Evolutionary conservation across 1,284 basidiomycete species (phyloP), one percentile per base, ranked within the genome.

Genomic region (Coniferiporia weirii): DNA sequence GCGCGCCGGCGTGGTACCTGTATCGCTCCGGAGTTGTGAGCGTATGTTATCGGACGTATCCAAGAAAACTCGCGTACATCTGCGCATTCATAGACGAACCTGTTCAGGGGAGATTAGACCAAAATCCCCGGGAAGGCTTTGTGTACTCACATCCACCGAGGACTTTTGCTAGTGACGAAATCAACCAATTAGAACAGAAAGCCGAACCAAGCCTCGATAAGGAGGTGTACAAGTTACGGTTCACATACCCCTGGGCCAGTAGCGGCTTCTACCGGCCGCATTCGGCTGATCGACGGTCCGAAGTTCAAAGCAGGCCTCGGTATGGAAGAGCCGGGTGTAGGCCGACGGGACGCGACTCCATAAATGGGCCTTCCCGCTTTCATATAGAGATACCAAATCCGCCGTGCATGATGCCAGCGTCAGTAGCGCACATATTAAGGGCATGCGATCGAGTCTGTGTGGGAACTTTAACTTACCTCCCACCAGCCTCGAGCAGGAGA

Each of bases 1-100:
- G 84, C 4, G 83, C 77, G 17, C 85, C 84, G 45, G 81, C 81
- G 17, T 89, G 87, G 55, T 81, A 85, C 72, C 86, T 89, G 15
- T 32, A 56, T 3, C 34, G 19, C 4, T 3, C 2, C 1, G 8
- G 32, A 38, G 1, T 1, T n/a, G 43, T 47, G 4, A 15, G 17
- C 22, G 20, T 52, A 40, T 27, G 27, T 27, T 27, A 27, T 27
- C 5, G 27, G 27, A 27, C 27, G 27, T 2, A 27, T 27, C 9
- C 10, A 17, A 13, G n/a, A 46, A 43, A 34, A 19, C 47, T 22
- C 22, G 36, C 54, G 13, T 53, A 62, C 61, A 62, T 59, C 36
- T 55, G 46, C 6, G 61, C 61, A 36, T 62, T 62, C 9, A 62
- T 59, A 13, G 57, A 55, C 15, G 61, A 62, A 43, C 57, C 61